phyloP scores from a whole-genome alignment of 768 basidiomycete genomes.

The Leccinum broughii region DNA sequence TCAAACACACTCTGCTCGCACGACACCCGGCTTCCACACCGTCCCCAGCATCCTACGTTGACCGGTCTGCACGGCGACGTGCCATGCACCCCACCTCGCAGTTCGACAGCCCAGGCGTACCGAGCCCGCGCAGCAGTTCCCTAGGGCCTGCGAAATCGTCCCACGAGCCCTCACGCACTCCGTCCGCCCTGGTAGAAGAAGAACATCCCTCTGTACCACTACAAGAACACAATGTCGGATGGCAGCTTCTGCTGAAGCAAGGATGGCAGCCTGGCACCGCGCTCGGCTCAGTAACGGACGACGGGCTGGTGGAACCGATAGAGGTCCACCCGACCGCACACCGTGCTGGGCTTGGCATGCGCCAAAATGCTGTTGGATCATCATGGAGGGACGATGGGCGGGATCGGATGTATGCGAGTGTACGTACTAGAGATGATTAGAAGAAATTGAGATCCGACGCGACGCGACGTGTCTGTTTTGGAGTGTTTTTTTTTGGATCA shows the following conservation, averaged over 20 bases:
- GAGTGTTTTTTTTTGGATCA: constrained; percentile 34
- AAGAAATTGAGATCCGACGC: neutral
- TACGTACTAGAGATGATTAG: constrained; percentile 1
- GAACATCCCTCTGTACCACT: constrained; percentile 43
- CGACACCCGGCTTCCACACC: constrained; percentile 28
- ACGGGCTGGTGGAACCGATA: constrained; percentile 58
- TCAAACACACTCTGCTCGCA: constrained; percentile 64
- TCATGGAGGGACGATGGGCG: constrained; percentile 21
- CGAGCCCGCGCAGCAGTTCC: constrained; percentile 26
- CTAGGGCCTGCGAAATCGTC: constrained; percentile 12
- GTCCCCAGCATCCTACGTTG: constrained; percentile 45
- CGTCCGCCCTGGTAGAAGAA: constrained; percentile 16
- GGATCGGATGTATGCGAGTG: constrained; percentile 42
- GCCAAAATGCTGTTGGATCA: constrained; percentile 9
- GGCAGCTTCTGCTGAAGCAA: constrained; percentile 66
- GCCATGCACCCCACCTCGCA: constrained; percentile 53
- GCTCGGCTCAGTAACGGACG: constrained; percentile 27
- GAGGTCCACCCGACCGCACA: constrained; percentile 43
- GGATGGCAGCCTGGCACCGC: constrained; percentile 71
- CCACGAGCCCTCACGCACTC: constrained; percentile 23
- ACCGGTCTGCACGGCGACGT: constrained; percentile 72
- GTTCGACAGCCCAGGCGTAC: constrained; percentile 54
- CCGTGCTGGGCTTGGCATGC: constrained; percentile 59
- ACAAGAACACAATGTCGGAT: constrained; percentile 61
- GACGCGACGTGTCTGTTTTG: constrained; percentile 40